Base-by-base conservation (phyloP, 2,329 filamentous ascomycete species). In the Cladophialophora immunda region DNA sequence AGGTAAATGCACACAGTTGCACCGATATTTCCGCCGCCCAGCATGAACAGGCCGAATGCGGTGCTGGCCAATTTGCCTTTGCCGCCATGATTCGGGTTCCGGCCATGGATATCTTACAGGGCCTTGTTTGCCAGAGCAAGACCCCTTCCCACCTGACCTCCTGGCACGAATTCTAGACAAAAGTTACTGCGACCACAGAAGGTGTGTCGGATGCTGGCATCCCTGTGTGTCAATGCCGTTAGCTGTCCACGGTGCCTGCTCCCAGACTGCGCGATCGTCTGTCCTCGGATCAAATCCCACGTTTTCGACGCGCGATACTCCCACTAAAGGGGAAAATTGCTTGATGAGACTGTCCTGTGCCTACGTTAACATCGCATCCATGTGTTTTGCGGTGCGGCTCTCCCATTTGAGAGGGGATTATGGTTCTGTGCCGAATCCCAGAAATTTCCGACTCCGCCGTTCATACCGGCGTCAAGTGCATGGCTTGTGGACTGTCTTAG, bases 31-130 rank as follows among this genome's bases (percentile, higher is more conserved):
- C 65, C 56, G 50, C 38, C 65, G 45, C 25, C 36, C 38, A 27
- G 47, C 41, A 41, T 38, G 47, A 38, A 41, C 41, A 61, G 13
- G 15, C 45, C 47, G 34, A 17, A 52, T 64, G 47, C 29, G 55
- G 65, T 58, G 34, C 57, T 58, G 56, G 56, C 61, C 66, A 62
- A 68, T 65, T 59, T 68, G 17, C 58, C 27, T 58, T 58, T 53
- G 30, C 58, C 58, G 58, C 62, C 54, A 45, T 62, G 29, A 60
- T 64, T 58, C 57, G 52, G 57, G 50, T 61, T 38, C 56, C 34
- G 57, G 58, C 53, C 45, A 57, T 36, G 30, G 29, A 55, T 34
- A 32, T 22, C 29, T 66, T 58, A 53, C 36, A 58, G n/a, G 30
- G 58, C 64, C 36, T 59, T n/a, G 32, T 50, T 38, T 47, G 47